These are phyloP conservation scores for Trichosporon sp. DNA, from an alignment of 1,284 basidiomycete genomes.

Conservation along the genomic window DNA sequence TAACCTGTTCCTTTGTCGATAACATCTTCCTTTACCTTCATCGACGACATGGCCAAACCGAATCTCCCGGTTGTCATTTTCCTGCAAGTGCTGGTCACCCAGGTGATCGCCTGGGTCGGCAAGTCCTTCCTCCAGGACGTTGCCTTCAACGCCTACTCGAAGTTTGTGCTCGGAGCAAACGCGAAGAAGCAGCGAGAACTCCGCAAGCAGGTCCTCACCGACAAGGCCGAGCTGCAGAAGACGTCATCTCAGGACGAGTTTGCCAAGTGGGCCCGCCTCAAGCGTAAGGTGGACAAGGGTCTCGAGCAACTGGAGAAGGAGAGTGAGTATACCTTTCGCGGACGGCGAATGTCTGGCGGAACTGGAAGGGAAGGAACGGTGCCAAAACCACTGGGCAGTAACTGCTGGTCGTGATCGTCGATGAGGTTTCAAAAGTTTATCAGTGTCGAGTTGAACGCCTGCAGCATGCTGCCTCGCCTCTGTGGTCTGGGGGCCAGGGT, in stretches of 20 bases:
- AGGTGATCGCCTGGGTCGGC: constrained; percentile 84
- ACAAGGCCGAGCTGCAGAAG: constrained; percentile 80
- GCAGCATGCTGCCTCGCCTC: no score
- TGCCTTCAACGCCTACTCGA: constrained; percentile 70
- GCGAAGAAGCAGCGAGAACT: constrained; percentile 67
- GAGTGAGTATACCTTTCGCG: constrained; percentile 64
- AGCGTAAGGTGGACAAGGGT: constrained; percentile 88
- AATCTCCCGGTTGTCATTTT: constrained; percentile 77
- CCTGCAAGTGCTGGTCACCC: constrained; percentile 73
- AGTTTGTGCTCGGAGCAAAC: constrained; percentile 65
- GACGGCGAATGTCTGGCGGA: no score
- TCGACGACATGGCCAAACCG: constrained; percentile 32
- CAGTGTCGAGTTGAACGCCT: no score
- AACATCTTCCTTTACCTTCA: not conserved
- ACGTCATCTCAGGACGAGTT: constrained; percentile 98
- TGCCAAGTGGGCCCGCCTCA: constrained; percentile 95
- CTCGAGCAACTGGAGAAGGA: constrained; percentile 89
- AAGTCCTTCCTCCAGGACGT: constrained; percentile 75
- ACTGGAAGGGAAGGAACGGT: not conserved
- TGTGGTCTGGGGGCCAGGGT: no score
- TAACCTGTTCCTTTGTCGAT: not conserved
- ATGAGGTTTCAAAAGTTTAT: no score
- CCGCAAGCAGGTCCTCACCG: constrained; percentile 73
- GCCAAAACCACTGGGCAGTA: not conserved
- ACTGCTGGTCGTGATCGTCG: no score